Evolutionary conservation across 441 rosid species (phyloP), one percentile per base, ranked within the genome.

Genomic region (Populus hybrid): DNA sequence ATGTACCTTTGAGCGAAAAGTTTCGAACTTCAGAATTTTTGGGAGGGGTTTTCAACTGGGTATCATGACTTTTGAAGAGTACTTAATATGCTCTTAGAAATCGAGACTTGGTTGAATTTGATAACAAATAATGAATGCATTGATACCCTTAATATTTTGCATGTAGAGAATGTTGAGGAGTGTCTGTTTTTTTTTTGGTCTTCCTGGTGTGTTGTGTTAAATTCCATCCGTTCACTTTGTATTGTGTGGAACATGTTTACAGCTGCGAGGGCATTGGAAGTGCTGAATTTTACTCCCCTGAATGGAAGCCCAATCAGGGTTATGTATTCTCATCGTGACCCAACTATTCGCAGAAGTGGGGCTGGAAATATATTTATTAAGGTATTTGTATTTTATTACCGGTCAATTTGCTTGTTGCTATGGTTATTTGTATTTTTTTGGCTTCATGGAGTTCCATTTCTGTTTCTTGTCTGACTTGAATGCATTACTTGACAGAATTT

Each of bases 301-400:
- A 88, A 91, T 88, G 98, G 94, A 42, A 91, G 79, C 73, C 87
- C 95, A 53, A 88, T 94, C 11, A 80, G 98, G 83, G 79, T 94
- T 67, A 91, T 90, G 96, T 90, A 90, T 81, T 94, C 96, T 61
- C 91, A 87, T 67, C 94, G 98, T 9, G 97, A 94, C 74, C 97
- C 98, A 9, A 92, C 88, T 72, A 73, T 87, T 72, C 92, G 97
- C 42, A 87, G 85, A 82, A 92, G 98, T 86, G 98, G 97, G n/a
- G 72, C 92, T 10, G 96, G 97, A 59, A 92, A 94, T 82, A 92
- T 94, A 26, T 92, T 87, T 77, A 92, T 94, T 79, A 92, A 91
- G 97, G 95, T 91, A 86, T 19, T 50, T 28, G 34, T 70, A 9
- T 76, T 57, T 21, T 57, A 23, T 70, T 32, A 50, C 32, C 4